Evolutionary conservation across 176 grass and related monocot species (phyloP).

Genomic region (Cocos nucifera): DNA sequence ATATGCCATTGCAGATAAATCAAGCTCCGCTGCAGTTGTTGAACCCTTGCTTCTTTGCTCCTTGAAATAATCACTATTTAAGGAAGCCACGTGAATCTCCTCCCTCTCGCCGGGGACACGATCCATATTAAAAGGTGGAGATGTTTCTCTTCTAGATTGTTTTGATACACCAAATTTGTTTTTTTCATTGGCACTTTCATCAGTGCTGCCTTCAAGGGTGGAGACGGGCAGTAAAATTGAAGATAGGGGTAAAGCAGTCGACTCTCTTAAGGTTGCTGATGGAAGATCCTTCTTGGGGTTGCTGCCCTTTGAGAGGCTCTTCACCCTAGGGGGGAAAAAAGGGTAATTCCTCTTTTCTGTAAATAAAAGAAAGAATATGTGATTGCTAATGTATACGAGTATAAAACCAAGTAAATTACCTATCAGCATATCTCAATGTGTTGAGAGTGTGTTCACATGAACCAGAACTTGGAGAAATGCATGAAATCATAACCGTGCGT

Average conservation of each 20-base stretch:
- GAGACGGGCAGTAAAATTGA: slow-evolving; percentile 34
- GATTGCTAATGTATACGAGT: background rate
- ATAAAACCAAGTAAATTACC: slow-evolving; percentile 34
- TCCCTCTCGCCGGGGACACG: slow-evolving; percentile 37
- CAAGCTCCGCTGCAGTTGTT: slow-evolving; percentile 22
- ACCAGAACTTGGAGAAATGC: slow-evolving; percentile 94
- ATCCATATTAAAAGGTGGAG: slow-evolving; percentile 25
- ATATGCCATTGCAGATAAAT: slow-evolving; percentile 44
- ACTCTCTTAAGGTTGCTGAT: slow-evolving; percentile 52
- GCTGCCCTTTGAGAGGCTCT: slow-evolving; percentile 83
- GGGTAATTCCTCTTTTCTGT: background rate
- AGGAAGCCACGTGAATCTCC: slow-evolving; percentile 13
- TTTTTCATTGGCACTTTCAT: slow-evolving; percentile 34
- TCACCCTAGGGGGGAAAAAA: slow-evolving; percentile 45
- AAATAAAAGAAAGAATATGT: too few species aligned
- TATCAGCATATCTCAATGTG: slow-evolving; percentile 97
- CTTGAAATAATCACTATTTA: slow-evolving; percentile 25
- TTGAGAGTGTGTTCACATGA: slow-evolving; percentile 99
- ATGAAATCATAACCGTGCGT: slow-evolving; percentile 98
- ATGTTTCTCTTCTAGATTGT: slow-evolving; percentile 39
- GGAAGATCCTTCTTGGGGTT: slow-evolving; percentile 63
- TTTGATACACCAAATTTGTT: slow-evolving; percentile 59
- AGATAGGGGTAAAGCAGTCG: slow-evolving; percentile 42
- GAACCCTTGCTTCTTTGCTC: slow-evolving; percentile 34
- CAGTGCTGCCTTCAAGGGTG: slow-evolving; percentile 40